Base-by-base conservation (phyloP, 352 stramenopile genomes). In the Globisporangium polare region DNA sequence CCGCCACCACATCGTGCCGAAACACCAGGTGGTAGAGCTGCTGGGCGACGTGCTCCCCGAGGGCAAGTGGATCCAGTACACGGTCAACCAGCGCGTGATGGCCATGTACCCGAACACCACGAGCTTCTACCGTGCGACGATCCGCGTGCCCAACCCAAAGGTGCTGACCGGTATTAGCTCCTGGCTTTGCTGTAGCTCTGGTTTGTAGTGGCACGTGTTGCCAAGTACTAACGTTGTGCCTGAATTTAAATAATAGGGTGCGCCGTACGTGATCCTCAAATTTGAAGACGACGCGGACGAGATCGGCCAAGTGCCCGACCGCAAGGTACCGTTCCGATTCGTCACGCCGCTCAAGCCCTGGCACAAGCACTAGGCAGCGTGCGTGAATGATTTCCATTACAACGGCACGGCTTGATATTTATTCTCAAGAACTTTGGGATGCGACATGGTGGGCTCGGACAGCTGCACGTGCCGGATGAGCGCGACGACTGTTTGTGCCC, bases 41-140 rank as follows among this genome's bases (percentile, higher is more conserved):
- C 90, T 92, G 2, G 78, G 96, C 12, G 86, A 90, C 46, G 80
- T 74, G 31, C 67, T 92, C 15, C 51, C 67, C 0, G 61, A 78
- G 46, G 68, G 68, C 53, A 69, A 77, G 61, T 93, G 84, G 95
- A 98, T 87, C 60, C 90, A 76, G 35, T 93, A 89, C 65, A 67
- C 68, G 17, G 90, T 98, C 53, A 90, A 96, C 42, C 88, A 97
- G 27, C 77, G 83, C 60, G 95, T 98, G 39, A 97, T 99, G 90
- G 97, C 97, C 47, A 97, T 99, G 71, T 99, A 99, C 72, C 97
- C 97, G 7, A 97, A 98, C 77, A 99, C 96, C 15, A 99, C 96
- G 17, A 97, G 82, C 54, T 99, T 99, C 72, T 99, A 99, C 68
- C 81, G 92, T 24, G 93, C 89, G 31, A 92, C 95, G 13, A 87